These are phyloP conservation scores for Erigeron philadelphicus DNA, from an alignment of 140 eudicot genomes.

Conservation along the genomic window DNA sequence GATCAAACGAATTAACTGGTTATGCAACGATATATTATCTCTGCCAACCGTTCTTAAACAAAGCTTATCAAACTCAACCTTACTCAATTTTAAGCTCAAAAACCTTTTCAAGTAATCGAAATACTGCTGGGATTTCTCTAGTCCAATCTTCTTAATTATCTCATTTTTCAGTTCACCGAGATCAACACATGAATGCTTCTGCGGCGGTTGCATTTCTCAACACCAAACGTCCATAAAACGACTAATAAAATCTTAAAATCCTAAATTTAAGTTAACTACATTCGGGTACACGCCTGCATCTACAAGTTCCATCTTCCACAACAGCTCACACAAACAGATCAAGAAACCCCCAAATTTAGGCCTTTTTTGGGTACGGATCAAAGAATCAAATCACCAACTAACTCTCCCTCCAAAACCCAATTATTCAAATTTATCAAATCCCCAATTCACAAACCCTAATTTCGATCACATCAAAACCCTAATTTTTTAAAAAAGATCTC, in stretches of 20 bases:
- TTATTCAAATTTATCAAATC: neutral
- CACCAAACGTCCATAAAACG: conserved; percentile 35
- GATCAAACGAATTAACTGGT: conserved; percentile 64
- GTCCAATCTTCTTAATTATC: conserved; percentile 58
- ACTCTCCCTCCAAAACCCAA: conserved; percentile 38
- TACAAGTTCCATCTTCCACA: conserved; percentile 33
- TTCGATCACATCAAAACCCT: conserved; percentile 24
- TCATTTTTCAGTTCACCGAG: conserved; percentile 63
- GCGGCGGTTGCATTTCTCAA: conserved; percentile 75
- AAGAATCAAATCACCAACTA: conserved; percentile 32
- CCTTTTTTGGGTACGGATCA: conserved; percentile 29
- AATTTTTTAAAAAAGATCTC: conserved; percentile 23
- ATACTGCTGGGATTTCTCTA: conserved; percentile 59
- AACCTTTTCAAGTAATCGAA: conserved; percentile 51
- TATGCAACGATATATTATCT: conserved; percentile 73
- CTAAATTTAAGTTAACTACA: conserved; percentile 28
- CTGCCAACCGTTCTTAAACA: conserved; percentile 60
- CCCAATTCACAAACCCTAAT: conserved; percentile 22
- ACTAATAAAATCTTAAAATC: conserved; percentile 1
- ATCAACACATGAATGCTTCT: conserved; percentile 60
- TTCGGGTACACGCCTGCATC: conserved; percentile 56
- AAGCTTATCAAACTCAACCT: conserved; percentile 65
- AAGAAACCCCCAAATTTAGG: conserved; percentile 23
- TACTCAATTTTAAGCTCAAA: conserved; percentile 56
- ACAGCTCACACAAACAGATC: conserved; percentile 29